Percentiles rank a stretch among this genome's conserved stretches.
phyloP scores from a whole-genome alignment of 257 asterid species.

The Euphrasia confusa region DNA sequence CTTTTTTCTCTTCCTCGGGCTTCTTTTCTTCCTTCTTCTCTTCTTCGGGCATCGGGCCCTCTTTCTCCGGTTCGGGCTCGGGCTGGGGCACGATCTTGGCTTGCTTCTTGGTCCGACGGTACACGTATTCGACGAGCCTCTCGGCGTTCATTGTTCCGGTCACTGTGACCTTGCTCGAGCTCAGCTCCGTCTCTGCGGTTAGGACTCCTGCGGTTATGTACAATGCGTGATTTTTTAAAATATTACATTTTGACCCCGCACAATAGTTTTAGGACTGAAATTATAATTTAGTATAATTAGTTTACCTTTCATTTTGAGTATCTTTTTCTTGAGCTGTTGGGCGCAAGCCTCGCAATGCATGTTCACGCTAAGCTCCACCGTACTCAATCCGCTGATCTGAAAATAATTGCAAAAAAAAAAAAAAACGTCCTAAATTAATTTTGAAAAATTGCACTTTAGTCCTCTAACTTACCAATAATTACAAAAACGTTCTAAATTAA shows the following conservation, averaged over 20 bases:
- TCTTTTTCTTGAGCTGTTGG: slow-evolving; percentile 67
- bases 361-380: slow-evolving; percentile 64
- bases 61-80: slow-evolving; percentile 41
- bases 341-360: slow-evolving; percentile 96
- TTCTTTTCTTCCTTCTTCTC: slow-evolving; percentile 42
- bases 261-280: too few relatives aligned
- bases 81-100: slow-evolving; percentile 73
- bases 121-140: slow-evolving; percentile 70
- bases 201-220: slow-evolving; percentile 48
- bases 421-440: too few relatives aligned
- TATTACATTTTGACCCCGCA: too few relatives aligned
- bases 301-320: slow-evolving; percentile 88
- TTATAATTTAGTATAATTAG: neutral
- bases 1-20: slow-evolving; percentile 8
- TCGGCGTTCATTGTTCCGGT: slow-evolving; percentile 75
- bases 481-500: neutral
- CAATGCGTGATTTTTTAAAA: neutral
- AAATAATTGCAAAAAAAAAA: neutral
- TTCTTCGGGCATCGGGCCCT: slow-evolving; percentile 45
- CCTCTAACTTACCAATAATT: slow-evolving; percentile 10
- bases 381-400: slow-evolving; percentile 60
- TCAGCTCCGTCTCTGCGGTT: slow-evolving; percentile 64
- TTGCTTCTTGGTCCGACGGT: slow-evolving; percentile 70
- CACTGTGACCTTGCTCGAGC: slow-evolving; percentile 65
- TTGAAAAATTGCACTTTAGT: neutral